Evolutionary conservation across 2,329 filamentous ascomycete species (phyloP).

Genomic region (Exophiala sp.): DNA sequence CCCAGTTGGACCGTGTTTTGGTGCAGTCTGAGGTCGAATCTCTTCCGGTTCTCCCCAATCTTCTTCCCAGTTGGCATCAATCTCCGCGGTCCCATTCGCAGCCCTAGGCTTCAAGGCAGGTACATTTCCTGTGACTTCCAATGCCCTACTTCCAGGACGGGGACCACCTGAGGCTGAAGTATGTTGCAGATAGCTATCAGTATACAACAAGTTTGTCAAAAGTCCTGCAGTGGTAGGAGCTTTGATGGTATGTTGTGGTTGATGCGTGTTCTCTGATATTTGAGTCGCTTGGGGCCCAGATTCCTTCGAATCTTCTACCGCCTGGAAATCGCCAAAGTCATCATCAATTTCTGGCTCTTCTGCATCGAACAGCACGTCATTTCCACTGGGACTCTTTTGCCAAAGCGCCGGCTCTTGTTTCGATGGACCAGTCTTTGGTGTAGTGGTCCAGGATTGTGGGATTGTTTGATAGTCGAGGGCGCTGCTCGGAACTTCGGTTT

Average conservation of each 20-base stretch:
- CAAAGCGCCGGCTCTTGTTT: constrained; percentile 12
- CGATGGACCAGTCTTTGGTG: neutral
- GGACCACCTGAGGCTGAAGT: too few relatives aligned
- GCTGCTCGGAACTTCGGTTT: neutral
- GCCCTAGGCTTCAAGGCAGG: neutral
- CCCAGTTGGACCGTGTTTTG: neutral
- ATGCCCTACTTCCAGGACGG: too few relatives aligned
- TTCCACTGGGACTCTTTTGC: constrained; percentile 20
- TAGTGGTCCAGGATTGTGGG: neutral
- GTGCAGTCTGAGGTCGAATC: neutral
- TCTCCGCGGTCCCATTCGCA: constrained; percentile 45
- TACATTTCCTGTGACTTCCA: too few relatives aligned
- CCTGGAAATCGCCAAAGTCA: constrained; percentile 66
- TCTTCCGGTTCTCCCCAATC: constrained; percentile 47
- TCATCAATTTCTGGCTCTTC: constrained; percentile 48
- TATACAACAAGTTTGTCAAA: constrained; percentile 2
- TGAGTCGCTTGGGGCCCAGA: neutral
- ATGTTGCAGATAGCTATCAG: neutral
- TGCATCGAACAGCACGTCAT: constrained; percentile 64
- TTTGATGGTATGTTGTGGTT: neutral
- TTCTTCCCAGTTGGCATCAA: constrained; percentile 30
- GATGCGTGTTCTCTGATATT: neutral
- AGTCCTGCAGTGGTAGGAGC: too few relatives aligned
- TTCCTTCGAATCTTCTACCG: constrained; percentile 36
- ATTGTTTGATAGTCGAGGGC: neutral